These are phyloP conservation scores for Colletotrichum sp. DNA, from an alignment of 2,329 filamentous ascomycete species.

Conservation along the genomic window DNA sequence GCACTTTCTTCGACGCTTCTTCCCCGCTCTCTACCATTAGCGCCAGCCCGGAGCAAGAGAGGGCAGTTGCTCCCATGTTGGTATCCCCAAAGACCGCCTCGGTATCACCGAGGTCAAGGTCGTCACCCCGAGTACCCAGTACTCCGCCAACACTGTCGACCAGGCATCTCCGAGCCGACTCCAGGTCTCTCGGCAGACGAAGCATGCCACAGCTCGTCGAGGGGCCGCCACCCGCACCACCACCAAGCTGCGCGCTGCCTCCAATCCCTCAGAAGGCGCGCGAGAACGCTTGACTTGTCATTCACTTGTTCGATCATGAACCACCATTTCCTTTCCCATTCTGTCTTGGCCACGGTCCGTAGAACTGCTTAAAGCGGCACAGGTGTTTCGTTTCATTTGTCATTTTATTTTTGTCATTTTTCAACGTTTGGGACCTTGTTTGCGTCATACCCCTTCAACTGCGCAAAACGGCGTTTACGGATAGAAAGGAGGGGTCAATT, in stretches of 20 bases:
- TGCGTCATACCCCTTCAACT: conserved; percentile 21
- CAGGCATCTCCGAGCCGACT: neutral
- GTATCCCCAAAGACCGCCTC: neutral
- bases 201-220: conserved; percentile 57
- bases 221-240: conserved; percentile 58
- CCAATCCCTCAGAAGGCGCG: conserved; percentile 46
- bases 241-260: conserved; percentile 59
- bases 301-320: neutral
- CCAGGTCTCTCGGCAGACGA: conserved; percentile 37
- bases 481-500: neutral
- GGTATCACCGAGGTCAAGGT: neutral
- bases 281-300: neutral
- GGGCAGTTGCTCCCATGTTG: neutral
- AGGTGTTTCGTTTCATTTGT: conserved; percentile 5
- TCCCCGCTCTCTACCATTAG: neutral
- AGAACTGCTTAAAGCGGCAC: neutral
- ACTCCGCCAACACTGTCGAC: neutral
- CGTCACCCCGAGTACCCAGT: neutral
- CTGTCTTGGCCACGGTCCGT: neutral
- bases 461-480: conserved; percentile 19
- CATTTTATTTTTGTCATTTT: neutral
- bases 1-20: conserved; percentile 22
- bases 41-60: neutral
- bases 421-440: neutral
- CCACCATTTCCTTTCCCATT: neutral